Percentiles rank a stretch among this genome's conserved stretches.
These are phyloP conservation scores for Cryptococcus deneoformans DNA, from an alignment of 1,284 basidiomycete species.

Conservation along the genomic window DNA sequence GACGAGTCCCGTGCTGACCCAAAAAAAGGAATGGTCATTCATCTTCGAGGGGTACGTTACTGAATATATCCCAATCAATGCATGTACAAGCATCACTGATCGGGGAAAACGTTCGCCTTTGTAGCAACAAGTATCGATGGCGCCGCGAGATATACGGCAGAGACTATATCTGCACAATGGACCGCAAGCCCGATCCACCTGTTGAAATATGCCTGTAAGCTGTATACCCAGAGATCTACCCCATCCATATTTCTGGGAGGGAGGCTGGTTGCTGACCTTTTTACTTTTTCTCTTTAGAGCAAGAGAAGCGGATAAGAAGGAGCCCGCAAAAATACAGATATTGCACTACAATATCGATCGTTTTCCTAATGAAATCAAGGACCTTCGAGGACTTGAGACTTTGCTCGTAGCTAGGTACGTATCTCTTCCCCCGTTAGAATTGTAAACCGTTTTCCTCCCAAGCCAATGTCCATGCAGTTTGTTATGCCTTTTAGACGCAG, in stretches of 20 bases:
- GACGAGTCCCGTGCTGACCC: not conserved
- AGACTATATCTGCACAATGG: slow-evolving; percentile 45
- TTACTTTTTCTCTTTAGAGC: slow-evolving; percentile 16
- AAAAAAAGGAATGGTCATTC: slow-evolving; percentile 44
- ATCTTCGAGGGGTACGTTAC: slow-evolving; percentile 39
- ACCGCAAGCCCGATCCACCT: slow-evolving; percentile 45
- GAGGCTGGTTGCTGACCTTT: too few relatives aligned
- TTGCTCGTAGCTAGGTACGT: slow-evolving; percentile 35
- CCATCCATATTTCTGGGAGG: not conserved
- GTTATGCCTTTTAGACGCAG: slow-evolving; percentile 32
- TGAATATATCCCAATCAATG: not conserved
- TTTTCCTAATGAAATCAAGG: slow-evolving; percentile 43
- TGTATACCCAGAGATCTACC: not conserved
- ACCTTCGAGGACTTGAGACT: slow-evolving; percentile 44
- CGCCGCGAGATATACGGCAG: slow-evolving; percentile 37
- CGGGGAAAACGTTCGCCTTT: not conserved
- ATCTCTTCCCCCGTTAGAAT: not conserved
- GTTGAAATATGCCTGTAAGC: slow-evolving; percentile 46
- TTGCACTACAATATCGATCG: slow-evolving; percentile 49
- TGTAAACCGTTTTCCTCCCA: not conserved
- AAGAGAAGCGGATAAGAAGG: slow-evolving; percentile 27
- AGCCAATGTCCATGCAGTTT: slow-evolving; percentile 5
- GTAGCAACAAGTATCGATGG: slow-evolving; percentile 46
- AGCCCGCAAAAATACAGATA: slow-evolving; percentile 40
- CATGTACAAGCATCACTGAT: not conserved